These are phyloP conservation scores for Pichiaceae sp. DNA, from an alignment of 1,139 yeast species.

Conservation along the genomic window DNA sequence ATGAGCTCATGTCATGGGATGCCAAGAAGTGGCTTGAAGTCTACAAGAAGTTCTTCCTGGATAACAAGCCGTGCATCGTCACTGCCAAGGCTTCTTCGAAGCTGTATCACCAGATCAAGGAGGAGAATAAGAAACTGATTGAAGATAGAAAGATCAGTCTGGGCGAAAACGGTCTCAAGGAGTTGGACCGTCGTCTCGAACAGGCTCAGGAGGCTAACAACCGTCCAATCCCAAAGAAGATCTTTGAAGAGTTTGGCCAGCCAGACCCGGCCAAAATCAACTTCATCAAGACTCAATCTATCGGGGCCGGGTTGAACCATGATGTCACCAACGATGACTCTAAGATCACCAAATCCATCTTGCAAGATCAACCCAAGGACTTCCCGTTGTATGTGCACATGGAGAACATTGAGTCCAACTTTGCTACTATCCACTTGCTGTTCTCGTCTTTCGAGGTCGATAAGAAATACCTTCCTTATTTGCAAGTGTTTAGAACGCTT, in stretches of 20 bases:
- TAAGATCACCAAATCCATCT: constrained; percentile 25
- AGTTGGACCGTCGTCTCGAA: constrained; percentile 42
- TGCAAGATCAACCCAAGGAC: constrained; percentile 35
- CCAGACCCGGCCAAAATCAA: constrained; percentile 73
- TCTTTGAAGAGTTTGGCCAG: constrained; percentile 50
- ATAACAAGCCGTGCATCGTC: constrained; percentile 65
- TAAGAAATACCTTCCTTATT: constrained; percentile 50
- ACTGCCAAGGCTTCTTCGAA: constrained; percentile 67
- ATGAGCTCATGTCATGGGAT: constrained; percentile 52
- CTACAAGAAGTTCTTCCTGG: constrained; percentile 45
- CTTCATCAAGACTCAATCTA: constrained; percentile 64
- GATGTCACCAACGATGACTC: constrained; percentile 14
- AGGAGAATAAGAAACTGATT: constrained; percentile 40
- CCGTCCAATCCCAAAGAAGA: constrained; percentile 60
- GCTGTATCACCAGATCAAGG: constrained; percentile 46
- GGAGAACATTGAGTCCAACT: constrained; percentile 74
- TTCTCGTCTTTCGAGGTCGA: constrained; percentile 59
- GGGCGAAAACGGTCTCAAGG: constrained; percentile 54
- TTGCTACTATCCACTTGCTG: constrained; percentile 61
- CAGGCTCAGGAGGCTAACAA: constrained; percentile 65
- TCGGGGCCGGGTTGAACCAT: constrained; percentile 36
- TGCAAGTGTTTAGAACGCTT: constrained; percentile 50
- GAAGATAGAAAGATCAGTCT: constrained; percentile 40
- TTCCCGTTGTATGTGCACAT: constrained; percentile 70
- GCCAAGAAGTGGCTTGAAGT: constrained; percentile 58